Evolutionary conservation across 371 early-diverging fungal genomes (phyloP), one percentile per base, ranked within the genome.

Genomic region (Saksenaea oblongispora): DNA sequence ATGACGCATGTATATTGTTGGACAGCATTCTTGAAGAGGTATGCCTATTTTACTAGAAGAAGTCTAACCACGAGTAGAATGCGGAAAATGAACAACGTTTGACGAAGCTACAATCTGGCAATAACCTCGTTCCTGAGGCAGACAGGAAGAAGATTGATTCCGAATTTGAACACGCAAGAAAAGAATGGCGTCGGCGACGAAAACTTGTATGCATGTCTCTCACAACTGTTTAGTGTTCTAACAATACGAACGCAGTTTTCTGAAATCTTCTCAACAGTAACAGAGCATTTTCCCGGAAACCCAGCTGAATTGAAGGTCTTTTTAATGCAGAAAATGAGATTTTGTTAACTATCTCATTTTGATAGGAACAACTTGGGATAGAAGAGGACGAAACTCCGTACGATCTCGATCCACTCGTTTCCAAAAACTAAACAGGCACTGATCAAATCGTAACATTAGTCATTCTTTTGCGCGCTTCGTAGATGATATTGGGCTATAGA

Each of bases 121-220:
- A 35, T 3, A n/a, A 27, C 7, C 56, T 59, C 3, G 36, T 68
- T 7, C 11, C 56, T 0, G 59, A 54, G 8, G 61, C 55, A 31
- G 63, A 63, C 14, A 34, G 26, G 34, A 51, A 22, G 37, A 55
- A 31, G 9, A 56, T 68, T 14, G 51, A 63, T 34, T 11, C 34
- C 5, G 57, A 60, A 15, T 56, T 36, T 59, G 51, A 58, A 7
- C 8, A 5, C 2, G 36, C 26, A 34, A 7, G 58, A 11, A 63
- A 63, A 36, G 68, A 55, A 51, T 68, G 68, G 63, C 59, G 61
- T n/a, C 44, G 15, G 14, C 34, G 68, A 18, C 68, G 64, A 15
- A 68, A 57, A 37, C 34, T 63, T 34, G 68, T 68, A 63, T 14
- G 54, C 1, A 11, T 28, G 24, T 11, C 22, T 22, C 10, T 47